Evolutionary conservation across 306 rosid genomes (phyloP), one percentile per base, ranked within the genome.

Genomic region (Corylus heterophylla): DNA sequence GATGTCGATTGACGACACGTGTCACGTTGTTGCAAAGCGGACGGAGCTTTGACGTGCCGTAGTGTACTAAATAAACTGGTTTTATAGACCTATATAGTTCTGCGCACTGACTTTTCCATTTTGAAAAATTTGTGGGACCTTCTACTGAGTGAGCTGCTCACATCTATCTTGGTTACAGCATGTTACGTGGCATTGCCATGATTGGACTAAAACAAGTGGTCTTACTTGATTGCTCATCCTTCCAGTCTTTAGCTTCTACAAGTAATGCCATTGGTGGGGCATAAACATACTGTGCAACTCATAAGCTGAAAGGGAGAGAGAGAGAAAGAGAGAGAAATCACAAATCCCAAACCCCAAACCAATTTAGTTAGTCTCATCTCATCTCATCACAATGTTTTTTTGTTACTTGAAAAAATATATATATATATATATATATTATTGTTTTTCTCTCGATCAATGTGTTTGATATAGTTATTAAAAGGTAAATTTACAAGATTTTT

Each of bases 1-100:
- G 14, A 59, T 39, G 6, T 42, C 10, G 31, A 74, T n/a, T 25
- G 69, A 74, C 75, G 54, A 69, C 48, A 75, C 63, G 59, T 27
- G 81, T 71, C 71, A 37, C 78, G 29, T 49, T 35, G 8, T 17
- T 8, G 45, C 20, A 42, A 78, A 20, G 12, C 48, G 18, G 74
- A 39, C 74, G 2, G 75, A 47, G 22, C 64, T 54, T 85, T 85
- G 80, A 86, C 85, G 93, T 85, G 89, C 86, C 86, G 88, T 89
- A 86, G 75, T 80, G 76, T 64, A 73, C 80, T 63, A 67, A 67
- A 55, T 55, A 47, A 68, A 68, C 69, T 31, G 4, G 8, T 11
- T 10, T 59, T 7, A 0, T 59, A 59, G 25, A 5, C 35, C 14
- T 7, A 13, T 7, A 13, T 31, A 14, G 42, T 35, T 61, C 68